Evolutionary conservation across 768 basidiomycete genomes (phyloP).

Genomic region (Cystobasidium ongulense): DNA sequence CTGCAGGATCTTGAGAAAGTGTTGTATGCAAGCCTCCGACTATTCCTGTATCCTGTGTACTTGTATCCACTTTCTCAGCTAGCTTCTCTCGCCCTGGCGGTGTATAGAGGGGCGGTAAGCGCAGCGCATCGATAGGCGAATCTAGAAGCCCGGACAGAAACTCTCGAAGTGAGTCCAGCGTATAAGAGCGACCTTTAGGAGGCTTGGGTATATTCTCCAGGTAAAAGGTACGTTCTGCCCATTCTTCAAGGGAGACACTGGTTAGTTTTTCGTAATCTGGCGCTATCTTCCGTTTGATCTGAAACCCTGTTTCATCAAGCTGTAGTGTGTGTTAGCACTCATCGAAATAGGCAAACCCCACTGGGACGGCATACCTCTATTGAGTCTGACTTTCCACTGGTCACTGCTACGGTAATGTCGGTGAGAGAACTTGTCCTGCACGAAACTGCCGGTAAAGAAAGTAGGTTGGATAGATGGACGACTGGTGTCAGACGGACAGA

Average conservation of each 20-base stretch:
- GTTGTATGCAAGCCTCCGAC: not conserved
- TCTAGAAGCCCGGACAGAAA: slow-evolving; percentile 31
- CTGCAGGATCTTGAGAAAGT: not conserved
- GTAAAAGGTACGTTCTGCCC: slow-evolving; percentile 33
- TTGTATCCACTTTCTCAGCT: not conserved
- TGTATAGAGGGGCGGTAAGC: slow-evolving; percentile 34
- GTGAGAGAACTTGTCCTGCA: not conserved
- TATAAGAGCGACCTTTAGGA: not conserved
- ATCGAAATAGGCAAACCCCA: not conserved
- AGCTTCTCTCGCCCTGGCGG: not conserved
- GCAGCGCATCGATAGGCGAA: slow-evolving; percentile 21
- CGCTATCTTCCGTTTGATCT: slow-evolving; percentile 16
- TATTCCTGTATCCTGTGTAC: not conserved
- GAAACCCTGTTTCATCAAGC: slow-evolving; percentile 36
- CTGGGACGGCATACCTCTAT: slow-evolving; percentile 19
- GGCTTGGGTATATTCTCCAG: slow-evolving; percentile 37
- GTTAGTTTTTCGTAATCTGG: slow-evolving; percentile 15
- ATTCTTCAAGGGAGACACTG: slow-evolving; percentile 23
- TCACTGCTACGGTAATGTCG: slow-evolving; percentile 16
- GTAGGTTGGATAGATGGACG: slow-evolving; percentile 25
- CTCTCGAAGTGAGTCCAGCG: not conserved
- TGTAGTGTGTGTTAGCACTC: too few species aligned
- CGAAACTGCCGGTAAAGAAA: slow-evolving; percentile 1
- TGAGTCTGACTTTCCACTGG: not conserved
- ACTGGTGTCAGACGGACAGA: too few species aligned